phyloP scores from a whole-genome alignment of 2,329 filamentous ascomycete species.

The Graphiopsis chlorocephala region DNA sequence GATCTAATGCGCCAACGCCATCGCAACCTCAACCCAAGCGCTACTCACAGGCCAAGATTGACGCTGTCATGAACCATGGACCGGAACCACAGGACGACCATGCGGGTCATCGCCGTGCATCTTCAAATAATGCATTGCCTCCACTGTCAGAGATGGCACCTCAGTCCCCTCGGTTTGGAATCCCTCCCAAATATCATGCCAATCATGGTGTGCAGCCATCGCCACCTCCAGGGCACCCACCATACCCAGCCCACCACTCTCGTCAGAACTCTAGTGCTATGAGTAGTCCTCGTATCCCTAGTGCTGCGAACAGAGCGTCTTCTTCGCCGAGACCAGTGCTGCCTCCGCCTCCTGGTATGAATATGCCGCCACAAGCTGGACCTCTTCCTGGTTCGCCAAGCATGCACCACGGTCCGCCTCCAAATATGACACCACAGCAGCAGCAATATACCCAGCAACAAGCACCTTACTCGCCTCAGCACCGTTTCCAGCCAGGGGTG shows the following conservation, averaged over 20 bases:
- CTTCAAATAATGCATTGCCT: slow-evolving; percentile 34
- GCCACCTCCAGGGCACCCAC: slow-evolving; percentile 26
- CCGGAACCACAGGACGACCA: slow-evolving; percentile 33
- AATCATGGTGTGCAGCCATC: slow-evolving; percentile 33
- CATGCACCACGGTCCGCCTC: slow-evolving; percentile 17
- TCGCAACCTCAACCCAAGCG: slow-evolving; percentile 20
- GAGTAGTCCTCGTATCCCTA: slow-evolving; percentile 34
- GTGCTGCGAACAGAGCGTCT: slow-evolving; percentile 30
- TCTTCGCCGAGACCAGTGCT: slow-evolving; percentile 38
- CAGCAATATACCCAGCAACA: slow-evolving; percentile 31
- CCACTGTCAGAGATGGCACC: slow-evolving; percentile 37
- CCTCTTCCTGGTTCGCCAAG: slow-evolving; percentile 17
- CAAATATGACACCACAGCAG: slow-evolving; percentile 17
- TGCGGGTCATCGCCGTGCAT: slow-evolving; percentile 26
- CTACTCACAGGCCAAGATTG: slow-evolving; percentile 35
- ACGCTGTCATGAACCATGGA: slow-evolving; percentile 37
- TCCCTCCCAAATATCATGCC: slow-evolving; percentile 27
- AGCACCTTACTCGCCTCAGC: slow-evolving; percentile 16
- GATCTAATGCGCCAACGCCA: slow-evolving; percentile 17
- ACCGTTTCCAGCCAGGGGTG: slow-evolving; percentile 28
- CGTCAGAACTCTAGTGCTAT: slow-evolving; percentile 25
- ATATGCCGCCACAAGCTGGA: slow-evolving; percentile 24
- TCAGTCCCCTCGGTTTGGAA: slow-evolving; percentile 31
- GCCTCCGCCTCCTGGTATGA: slow-evolving; percentile 38
- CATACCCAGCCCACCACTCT: slow-evolving; percentile 34